Conservation (phyloP, 106 monocot species). For the Dendrobium nobile region DNA sequence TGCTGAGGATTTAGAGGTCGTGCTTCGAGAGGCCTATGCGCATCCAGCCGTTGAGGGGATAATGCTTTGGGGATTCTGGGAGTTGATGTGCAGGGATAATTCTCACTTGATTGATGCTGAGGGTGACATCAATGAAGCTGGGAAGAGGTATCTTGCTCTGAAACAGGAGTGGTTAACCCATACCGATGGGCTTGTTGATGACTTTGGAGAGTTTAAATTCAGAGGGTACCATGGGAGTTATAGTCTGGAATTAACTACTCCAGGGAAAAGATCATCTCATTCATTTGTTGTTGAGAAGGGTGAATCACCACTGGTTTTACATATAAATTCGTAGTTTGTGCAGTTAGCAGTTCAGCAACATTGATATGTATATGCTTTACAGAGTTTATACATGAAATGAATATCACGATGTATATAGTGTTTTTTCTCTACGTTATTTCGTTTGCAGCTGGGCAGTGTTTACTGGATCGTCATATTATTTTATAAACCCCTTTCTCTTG, state of each 20-base stretch:
- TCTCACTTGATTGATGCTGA: constrained; percentile 78
- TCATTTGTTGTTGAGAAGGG: constrained; percentile 69
- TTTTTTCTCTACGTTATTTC: background rate
- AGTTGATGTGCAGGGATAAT: constrained; percentile 63
- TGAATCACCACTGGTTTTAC: constrained; percentile 32
- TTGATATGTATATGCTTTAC: background rate
- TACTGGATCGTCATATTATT: background rate
- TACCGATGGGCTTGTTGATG: constrained; percentile 37
- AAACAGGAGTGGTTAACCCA: constrained; percentile 68
- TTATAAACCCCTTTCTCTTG: too few species aligned
- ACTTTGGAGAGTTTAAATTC: constrained; percentile 47
- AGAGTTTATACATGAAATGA: background rate
- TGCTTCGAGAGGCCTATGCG: constrained; percentile 74
- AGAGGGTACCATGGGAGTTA: constrained; percentile 76
- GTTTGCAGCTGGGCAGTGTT: background rate
- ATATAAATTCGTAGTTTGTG: constrained; percentile 15
- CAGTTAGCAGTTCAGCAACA: background rate
- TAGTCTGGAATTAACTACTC: constrained; percentile 43
- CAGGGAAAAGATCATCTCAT: constrained; percentile 20
- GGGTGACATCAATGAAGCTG: constrained; percentile 74
- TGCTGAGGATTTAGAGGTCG: constrained; percentile 88
- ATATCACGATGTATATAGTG: background rate
- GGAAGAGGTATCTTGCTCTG: constrained; percentile 62
- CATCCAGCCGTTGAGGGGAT: constrained; percentile 84
- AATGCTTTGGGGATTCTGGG: constrained; percentile 89